Evolutionary conservation across 352 stramenopile species (phyloP), one percentile per base, ranked within the genome.

Genomic region (Globisporangium carolinianum): DNA sequence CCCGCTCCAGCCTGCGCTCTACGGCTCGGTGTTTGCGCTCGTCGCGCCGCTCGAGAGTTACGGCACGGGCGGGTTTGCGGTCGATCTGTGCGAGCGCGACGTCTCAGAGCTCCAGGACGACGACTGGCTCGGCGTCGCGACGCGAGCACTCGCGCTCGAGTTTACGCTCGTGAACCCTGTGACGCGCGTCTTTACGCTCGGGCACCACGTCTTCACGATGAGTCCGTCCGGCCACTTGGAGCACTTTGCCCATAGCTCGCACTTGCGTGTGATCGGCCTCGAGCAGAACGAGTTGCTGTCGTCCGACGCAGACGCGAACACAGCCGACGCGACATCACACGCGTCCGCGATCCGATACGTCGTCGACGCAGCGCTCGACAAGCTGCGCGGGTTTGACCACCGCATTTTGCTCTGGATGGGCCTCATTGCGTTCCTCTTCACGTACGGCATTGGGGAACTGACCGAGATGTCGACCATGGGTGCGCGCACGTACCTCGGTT

Each of bases 131-230:
- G 86, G 84, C 0, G 70, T 89, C 24, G 66, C 85, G 6, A 95
- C 87, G 32, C 84, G 87, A n/a, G 83, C 86, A 35, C 76, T 87
- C 9, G 80, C 85, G 42, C 73, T 96, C 57, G 81, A 93, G 58
- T 96, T 96, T 51, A 89, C 84, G 55, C 67, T 96, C 39, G 68
- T 95, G 51, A 96, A 96, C 53, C 87, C 87, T 0, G 70, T 92
- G 41, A 95, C 87, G n/a, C 77, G 83, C n/a, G 79, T 96, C 3
- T 91, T 96, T 54, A 95, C 87, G 11, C 79, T 94, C 57, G 84
- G 83, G 41, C 86, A 80, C 67, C 86, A 95, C 59, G 83, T 92
- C 5, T 89, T 95, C 62, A 85, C 72, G 48, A 78, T 92, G 47
- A 76, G 77, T 54, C 79, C 86, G 17, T 95, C 86, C 0, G 86